Percentiles rank a stretch among this genome's conserved stretches.
Conservation (phyloP, 2,329 filamentous ascomycete species). For the Nectriaceae sp. region DNA sequence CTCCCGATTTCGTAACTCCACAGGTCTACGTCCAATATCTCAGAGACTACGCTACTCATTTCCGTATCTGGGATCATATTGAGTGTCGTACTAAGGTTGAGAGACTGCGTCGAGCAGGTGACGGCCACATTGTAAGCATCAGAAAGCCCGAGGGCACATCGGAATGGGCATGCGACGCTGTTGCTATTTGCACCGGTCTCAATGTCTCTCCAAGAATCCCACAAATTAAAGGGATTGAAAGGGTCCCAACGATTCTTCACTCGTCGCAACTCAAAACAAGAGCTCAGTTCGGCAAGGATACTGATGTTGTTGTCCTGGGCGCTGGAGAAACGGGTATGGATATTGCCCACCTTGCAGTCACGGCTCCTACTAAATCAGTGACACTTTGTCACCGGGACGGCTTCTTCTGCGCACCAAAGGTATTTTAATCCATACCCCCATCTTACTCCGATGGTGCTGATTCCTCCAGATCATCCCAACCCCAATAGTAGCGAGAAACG, state of each 20-base stretch:
- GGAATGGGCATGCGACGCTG: conserved; percentile 43
- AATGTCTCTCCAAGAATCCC: conserved; percentile 45
- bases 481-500: conserved; percentile 15
- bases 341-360: conserved; percentile 46
- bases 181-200: conserved; percentile 48
- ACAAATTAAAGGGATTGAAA: conserved; percentile 39
- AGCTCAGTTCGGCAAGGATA: conserved; percentile 41
- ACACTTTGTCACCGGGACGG: conserved; percentile 48
- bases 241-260: conserved; percentile 40
- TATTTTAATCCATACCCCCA: conserved; percentile 37
- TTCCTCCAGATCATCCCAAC: conserved; percentile 27
- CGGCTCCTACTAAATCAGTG: conserved; percentile 42
- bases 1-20: conserved; percentile 46
- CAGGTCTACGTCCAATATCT: conserved; percentile 46
- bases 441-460: too few relatives aligned
- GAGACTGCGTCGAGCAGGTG: conserved; percentile 21
- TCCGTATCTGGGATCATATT: conserved; percentile 40
- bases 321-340: conserved; percentile 50
- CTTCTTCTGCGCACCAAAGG: conserved; percentile 48
- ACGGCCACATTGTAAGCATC: conserved; percentile 17
- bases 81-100: conserved; percentile 35
- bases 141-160: conserved; percentile 1
- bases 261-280: conserved; percentile 45
- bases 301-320: conserved; percentile 45
- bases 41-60: conserved; percentile 40